Conservation (phyloP, 2,329 filamentous ascomycete species). For the Zarea fungicola region DNA sequence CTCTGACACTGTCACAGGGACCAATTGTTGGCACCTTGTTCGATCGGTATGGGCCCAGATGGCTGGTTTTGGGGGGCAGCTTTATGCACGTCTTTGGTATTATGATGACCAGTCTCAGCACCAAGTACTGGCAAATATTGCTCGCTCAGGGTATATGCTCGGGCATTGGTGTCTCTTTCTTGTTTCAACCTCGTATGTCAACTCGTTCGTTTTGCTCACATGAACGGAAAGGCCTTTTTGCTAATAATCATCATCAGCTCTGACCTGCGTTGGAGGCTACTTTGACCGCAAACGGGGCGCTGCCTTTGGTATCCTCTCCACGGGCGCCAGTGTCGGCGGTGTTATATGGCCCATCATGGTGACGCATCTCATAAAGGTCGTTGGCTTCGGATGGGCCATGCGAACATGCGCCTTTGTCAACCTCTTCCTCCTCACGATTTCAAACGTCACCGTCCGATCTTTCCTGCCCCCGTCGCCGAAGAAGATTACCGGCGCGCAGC, state of each 20-base stretch:
- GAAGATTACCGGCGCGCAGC: conserved; percentile 22
- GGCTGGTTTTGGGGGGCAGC: conserved; percentile 46
- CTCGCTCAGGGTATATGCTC: conserved; percentile 34
- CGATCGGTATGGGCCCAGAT: conserved; percentile 57
- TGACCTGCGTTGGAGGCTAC: conserved; percentile 29
- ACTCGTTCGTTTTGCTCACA: neutral
- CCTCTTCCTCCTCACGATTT: conserved; percentile 26
- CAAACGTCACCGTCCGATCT: conserved; percentile 26
- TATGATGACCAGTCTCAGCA: conserved; percentile 56
- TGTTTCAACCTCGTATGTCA: conserved; percentile 27
- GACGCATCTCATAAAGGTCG: conserved; percentile 25
- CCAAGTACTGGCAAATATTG: conserved; percentile 36
- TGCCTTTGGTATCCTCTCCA: conserved; percentile 31
- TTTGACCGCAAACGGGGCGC: conserved; percentile 29
- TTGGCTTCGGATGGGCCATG: conserved; percentile 38
- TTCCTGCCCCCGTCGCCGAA: conserved; percentile 15
- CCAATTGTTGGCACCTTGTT: conserved; percentile 58
- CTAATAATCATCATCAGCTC: conserved; percentile 16
- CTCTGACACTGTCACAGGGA: conserved; percentile 30
- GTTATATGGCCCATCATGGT: conserved; percentile 38
- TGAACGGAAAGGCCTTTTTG: neutral
- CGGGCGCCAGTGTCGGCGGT: conserved; percentile 33
- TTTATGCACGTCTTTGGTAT: conserved; percentile 55
- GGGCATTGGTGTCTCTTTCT: conserved; percentile 30
- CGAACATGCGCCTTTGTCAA: conserved; percentile 34